Base-by-base conservation (phyloP, 805 yeast genomes). In the Myxozyma sirexii region DNA sequence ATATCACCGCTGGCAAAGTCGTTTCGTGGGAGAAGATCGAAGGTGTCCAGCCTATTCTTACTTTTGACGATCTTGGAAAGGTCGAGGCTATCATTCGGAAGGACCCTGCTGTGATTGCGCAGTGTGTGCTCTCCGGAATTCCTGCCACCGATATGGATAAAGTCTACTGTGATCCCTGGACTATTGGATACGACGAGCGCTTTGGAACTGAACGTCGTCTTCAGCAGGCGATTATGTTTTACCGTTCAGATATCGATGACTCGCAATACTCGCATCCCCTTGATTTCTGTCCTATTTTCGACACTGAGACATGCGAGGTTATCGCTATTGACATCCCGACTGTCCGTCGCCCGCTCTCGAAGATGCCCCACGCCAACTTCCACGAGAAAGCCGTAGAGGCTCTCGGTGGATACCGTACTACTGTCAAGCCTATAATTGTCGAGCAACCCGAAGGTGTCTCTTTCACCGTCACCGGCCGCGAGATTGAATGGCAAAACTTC, bases 371-470 rank as follows among this genome's bases (percentile, higher is more conserved):
- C 72, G 76, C 90, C 55, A 85, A 83, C 72, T 87, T 84, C 80
- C 85, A 84, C 74, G 87, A 88, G 59, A 77, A 81, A 67, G 88
- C 83, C 69, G 74, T 84, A 68, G 80, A 79, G 67, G 82, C 84
- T 72, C 47, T 54, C 23, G 90, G 89, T 59, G 79, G 84, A 12
- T 83, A 77, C 79, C 82, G 93, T 77, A 76, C 78, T 31, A 86
- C 82, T 64, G 79, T 79, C 58, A 85, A 81, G 68, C 91, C 93
- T 53, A 84, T 85, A 70, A 79, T 83, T 67, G 80, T 88, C 51
- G 80, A 88, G 53, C 94, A 88, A 74, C 94, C 94, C 60, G 87
- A 87, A 65, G 94, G 94, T 58, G 93, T 87, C 56, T 85, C 90
- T 3, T 88, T 88, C 79, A 80, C 80, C 67, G 79, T 87, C 84